Conservation (phyloP, 805 yeast species). For the Hanseniaspora thailandica region DNA sequence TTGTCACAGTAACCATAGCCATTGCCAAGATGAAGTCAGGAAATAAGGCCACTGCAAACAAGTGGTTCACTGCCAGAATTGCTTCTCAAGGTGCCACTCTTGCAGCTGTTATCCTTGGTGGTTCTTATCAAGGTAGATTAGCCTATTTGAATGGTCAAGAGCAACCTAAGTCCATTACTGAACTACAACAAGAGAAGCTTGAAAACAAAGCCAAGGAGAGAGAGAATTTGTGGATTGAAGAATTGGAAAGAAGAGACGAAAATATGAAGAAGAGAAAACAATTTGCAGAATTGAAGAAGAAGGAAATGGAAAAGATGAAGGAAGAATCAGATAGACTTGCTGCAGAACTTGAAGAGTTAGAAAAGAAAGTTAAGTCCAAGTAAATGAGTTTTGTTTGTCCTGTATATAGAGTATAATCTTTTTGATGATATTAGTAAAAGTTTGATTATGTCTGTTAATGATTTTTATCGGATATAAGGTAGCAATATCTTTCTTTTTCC, state of each 20-base stretch:
- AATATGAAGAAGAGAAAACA: constrained; percentile 55
- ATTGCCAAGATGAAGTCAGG: constrained; percentile 65
- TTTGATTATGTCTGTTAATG: too few relatives aligned
- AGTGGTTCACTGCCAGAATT: constrained; percentile 82
- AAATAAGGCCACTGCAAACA: constrained; percentile 62
- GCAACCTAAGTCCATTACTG: background rate
- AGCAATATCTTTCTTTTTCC: too few relatives aligned
- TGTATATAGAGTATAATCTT: background rate
- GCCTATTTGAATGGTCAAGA: constrained; percentile 45
- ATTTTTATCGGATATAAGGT: too few relatives aligned
- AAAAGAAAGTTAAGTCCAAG: constrained; percentile 12
- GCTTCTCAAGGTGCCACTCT: constrained; percentile 75
- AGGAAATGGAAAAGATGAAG: constrained; percentile 32
- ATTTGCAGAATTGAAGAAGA: constrained; percentile 53
- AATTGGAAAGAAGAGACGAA: constrained; percentile 73
- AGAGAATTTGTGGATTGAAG: constrained; percentile 81
- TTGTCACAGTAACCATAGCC: constrained; percentile 70
- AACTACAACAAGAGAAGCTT: constrained; percentile 1
- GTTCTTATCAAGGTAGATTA: constrained; percentile 49
- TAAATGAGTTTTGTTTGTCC: background rate
- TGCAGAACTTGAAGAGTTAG: constrained; percentile 24
- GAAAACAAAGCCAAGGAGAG: constrained; percentile 54
- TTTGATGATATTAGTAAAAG: too few relatives aligned
- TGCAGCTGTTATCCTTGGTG: constrained; percentile 69
- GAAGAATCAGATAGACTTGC: constrained; percentile 23